These are phyloP conservation scores for Ustilago nuda DNA, from an alignment of 1,284 basidiomycete species.

Conservation along the genomic window DNA sequence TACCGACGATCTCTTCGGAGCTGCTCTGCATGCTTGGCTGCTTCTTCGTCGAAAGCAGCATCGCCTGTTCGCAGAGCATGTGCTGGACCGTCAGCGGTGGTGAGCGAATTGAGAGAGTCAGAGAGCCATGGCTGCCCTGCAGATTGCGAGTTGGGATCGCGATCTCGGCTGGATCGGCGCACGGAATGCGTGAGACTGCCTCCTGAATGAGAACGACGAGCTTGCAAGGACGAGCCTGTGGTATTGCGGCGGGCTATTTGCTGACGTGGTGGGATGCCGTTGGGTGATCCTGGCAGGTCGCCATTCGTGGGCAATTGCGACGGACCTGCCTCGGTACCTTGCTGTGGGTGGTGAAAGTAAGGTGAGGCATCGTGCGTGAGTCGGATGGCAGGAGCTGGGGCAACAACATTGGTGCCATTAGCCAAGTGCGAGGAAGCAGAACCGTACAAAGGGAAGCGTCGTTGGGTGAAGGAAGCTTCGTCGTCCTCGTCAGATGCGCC, in stretches of 20 bases:
- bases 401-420: constrained; percentile 9
- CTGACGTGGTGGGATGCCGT: constrained; percentile 35
- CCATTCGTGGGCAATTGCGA: constrained; percentile 3
- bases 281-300: constrained; percentile 19
- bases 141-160: constrained; percentile 29
- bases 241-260: constrained; percentile 52
- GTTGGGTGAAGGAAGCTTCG: constrained; percentile 23
- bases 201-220: constrained; percentile 35
- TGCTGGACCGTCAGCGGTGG: constrained; percentile 22
- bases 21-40: constrained; percentile 63
- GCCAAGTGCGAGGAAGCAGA: constrained; percentile 23
- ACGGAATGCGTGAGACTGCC: constrained; percentile 30
- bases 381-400: constrained; percentile 38
- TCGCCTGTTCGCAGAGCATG: constrained; percentile 60
- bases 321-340: constrained; percentile 16
- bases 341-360: constrained; percentile 28
- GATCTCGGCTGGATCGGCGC: constrained; percentile 44
- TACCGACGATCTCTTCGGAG: constrained; percentile 59
- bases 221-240: constrained; percentile 50
- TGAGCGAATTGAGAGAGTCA: constrained; percentile 42
- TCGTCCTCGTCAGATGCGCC: constrained; percentile 33
- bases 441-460: constrained; percentile 26
- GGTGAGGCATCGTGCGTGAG: constrained; percentile 48
- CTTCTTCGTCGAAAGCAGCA: constrained; percentile 65
- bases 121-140: constrained; percentile 27